phyloP scores from a whole-genome alignment of 1,284 basidiomycete genomes.

The Agroathelia rolfsii region DNA sequence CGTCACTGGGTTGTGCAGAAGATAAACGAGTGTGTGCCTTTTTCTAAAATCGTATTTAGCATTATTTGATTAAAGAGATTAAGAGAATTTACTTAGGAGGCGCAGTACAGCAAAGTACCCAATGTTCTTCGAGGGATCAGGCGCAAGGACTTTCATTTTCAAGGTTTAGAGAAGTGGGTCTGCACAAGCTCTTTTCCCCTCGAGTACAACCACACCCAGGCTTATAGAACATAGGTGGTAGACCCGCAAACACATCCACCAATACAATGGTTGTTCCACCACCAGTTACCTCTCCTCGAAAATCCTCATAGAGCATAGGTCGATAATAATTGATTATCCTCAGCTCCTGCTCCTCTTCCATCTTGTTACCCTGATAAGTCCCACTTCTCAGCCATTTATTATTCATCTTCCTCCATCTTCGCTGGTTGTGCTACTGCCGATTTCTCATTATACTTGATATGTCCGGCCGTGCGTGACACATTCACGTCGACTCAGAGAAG shows the following conservation, averaged over 20 bases:
- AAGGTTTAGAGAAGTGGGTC: too few relatives aligned
- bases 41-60: constrained; percentile 25
- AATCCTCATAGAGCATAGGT: constrained; percentile 72
- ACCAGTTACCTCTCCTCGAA: constrained; percentile 73
- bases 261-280: constrained; percentile 84
- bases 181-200: too few relatives aligned
- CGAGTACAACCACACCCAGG: constrained; percentile 74
- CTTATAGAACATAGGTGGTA: constrained; percentile 81
- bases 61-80: too few relatives aligned
- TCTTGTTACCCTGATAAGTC: constrained; percentile 13
- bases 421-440: constrained; percentile 19
- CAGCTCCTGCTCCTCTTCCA: constrained; percentile 31
- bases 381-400: constrained; percentile 8
- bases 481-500: constrained; percentile 81
- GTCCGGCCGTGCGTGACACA: constrained; percentile 63
- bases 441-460: constrained; percentile 24
- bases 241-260: constrained; percentile 71
- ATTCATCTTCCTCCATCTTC: constrained; percentile 31
- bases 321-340: constrained; percentile 77
- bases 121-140: constrained; percentile 59
- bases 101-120: constrained; percentile 44
- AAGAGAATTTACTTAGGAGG: constrained; percentile 33
- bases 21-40: constrained; percentile 40
- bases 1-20: constrained; percentile 29
- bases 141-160: constrained; percentile 32